A percentile compares a stretch with the other conserved stretches of the same genome.
Evolutionary conservation across 257 asterid genomes (phyloP).

Genomic region (Nicotiana knightiana): DNA sequence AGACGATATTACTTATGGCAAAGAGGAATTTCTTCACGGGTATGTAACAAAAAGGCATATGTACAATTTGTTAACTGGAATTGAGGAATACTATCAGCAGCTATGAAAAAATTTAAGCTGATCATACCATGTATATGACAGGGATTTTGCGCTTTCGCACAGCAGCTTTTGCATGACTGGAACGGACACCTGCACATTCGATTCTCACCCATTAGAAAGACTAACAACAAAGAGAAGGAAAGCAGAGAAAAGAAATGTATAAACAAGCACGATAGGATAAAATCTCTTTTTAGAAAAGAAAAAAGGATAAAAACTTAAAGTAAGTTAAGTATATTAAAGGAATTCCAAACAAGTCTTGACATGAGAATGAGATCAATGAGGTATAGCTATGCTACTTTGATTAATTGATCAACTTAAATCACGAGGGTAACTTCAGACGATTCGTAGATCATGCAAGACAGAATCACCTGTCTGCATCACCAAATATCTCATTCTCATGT

Average conservation of each 20-base stretch:
- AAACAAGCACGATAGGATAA: not conserved
- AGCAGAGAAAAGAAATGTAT: not conserved
- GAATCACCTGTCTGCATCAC: not conserved
- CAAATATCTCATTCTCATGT: too few species aligned
- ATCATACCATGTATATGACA: conserved; percentile 85
- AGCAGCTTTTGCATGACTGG: conserved; percentile 92
- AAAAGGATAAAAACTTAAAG: not conserved
- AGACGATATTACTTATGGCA: not conserved
- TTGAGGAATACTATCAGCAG: not conserved
- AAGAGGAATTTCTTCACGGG: not conserved
- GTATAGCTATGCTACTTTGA: not conserved
- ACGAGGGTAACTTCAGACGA: not conserved
- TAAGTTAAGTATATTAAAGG: not conserved
- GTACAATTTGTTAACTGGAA: not conserved
- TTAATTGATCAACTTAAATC: not conserved
- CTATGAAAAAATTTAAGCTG: not conserved
- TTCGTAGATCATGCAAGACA: not conserved
- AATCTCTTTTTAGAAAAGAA: not conserved
- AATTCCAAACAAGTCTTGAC: not conserved
- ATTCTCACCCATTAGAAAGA: conserved; percentile 16
- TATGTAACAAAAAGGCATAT: not conserved
- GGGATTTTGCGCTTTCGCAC: conserved; percentile 95
- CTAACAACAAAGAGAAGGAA: not conserved
- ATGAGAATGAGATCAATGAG: not conserved
- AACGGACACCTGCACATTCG: conserved; percentile 73